Evolutionary conservation across 257 asterid genomes (phyloP).

Genomic region (Linaria vulgaris): DNA sequence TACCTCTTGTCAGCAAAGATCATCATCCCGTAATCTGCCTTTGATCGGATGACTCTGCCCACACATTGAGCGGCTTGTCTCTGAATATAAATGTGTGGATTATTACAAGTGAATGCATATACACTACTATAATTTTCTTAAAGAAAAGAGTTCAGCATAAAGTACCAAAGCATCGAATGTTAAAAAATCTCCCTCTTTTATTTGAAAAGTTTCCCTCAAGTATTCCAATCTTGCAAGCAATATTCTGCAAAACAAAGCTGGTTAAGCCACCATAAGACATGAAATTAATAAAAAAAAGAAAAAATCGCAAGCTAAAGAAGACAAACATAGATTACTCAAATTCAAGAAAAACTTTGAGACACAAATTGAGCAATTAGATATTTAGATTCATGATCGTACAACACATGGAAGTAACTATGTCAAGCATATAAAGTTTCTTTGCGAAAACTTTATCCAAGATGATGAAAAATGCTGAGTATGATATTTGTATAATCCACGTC

Average conservation of each 20-base stretch:
- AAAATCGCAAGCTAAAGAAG: background rate
- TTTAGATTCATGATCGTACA: background rate
- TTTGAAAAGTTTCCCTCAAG: conserved; percentile 91
- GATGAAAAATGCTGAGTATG: background rate
- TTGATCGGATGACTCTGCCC: conserved; percentile 96
- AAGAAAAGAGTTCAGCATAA: conserved; percentile 6
- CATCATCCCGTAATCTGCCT: conserved; percentile 99
- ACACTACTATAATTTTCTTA: background rate
- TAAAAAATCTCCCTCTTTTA: conserved; percentile 92
- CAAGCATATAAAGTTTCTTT: conserved; percentile 10
- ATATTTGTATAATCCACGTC: conserved; percentile 5
- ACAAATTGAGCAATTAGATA: background rate
- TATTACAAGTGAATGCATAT: background rate
- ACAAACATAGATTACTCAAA: conserved; percentile 9
- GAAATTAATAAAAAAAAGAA: background rate
- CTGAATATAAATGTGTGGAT: conserved; percentile 36
- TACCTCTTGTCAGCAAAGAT: conserved; percentile 98
- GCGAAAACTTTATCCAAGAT: background rate
- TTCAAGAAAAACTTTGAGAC: conserved; percentile 2
- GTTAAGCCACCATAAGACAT: conserved; percentile 17
- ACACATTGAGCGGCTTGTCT: conserved; percentile 99
- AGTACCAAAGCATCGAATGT: conserved; percentile 97
- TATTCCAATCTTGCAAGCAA: conserved; percentile 92
- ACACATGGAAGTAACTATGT: conserved; percentile 1
- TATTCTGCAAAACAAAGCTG: conserved; percentile 55